Base-by-base conservation (phyloP, 805 yeast species). In the Trichomonascus vanleenenianus region DNA sequence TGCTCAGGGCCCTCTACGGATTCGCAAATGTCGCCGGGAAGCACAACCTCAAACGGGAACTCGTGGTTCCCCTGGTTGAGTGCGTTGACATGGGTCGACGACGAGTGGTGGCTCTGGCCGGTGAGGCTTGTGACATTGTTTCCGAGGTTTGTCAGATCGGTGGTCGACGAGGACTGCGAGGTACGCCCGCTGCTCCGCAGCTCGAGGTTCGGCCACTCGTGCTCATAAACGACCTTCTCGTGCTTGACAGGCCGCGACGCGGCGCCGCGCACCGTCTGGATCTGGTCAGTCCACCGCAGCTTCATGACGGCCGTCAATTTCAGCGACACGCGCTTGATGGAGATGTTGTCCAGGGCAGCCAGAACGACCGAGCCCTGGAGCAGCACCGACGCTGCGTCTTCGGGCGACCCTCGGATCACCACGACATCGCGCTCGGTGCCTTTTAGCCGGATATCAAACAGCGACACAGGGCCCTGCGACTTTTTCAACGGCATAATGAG, bases 21-120 rank as follows among this genome's bases (percentile, higher is more conserved):
- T 62, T 93, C 98, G 1, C 87, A 80, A 39, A 84, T 72, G 33
- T 79, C 72, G 1, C 97, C 97, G 0, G 96, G 96, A 18, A 91
- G 59, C 19, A 88, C 73, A 0, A 91, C 75, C 50, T 82, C 82
- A 61, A 93, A 93, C 0, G 97, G 97, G 56, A 93, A 78, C 58
- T 85, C 95, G 59, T 91, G 88, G 62, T 85, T 85, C 0, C 97
- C 97, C 30, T 44, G 51, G 3, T 40, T 19, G 9, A 58, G 47
- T 3, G 53, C 50, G 27, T 22, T 22, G 4, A 22, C 27, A 16
- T 49, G 40, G 4, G 38, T n/a, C 6, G 36, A 11, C 38, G 44
- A 34, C 10, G 38, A 22, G 2, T 19, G 30, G 16, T 32, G 4
- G 16, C 16, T 32, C 6, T 9, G 14, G 6, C 35, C 35, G 15